Conservation (phyloP, 257 asterid species). For the Asclepias syriaca region DNA sequence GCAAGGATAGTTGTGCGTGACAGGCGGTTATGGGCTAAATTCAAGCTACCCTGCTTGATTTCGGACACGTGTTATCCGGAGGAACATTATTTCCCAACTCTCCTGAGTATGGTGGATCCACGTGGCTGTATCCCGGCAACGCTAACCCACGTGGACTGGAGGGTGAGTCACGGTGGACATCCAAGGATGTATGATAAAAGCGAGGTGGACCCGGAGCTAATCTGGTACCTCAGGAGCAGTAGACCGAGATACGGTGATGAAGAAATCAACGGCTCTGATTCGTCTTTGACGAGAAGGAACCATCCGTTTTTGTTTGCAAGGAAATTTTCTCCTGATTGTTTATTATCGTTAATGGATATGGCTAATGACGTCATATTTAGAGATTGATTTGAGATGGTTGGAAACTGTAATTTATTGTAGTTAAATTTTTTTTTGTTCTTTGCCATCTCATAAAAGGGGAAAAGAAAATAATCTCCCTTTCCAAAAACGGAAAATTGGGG, state of each 20-base stretch:
- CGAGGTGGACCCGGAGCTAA: conserved; percentile 51
- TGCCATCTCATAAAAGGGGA: background rate
- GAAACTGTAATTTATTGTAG: background rate
- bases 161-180: conserved; percentile 45
- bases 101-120: conserved; percentile 64
- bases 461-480: background rate
- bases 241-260: conserved; percentile 59
- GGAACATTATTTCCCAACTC: conserved; percentile 79
- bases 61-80: conserved; percentile 71
- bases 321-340: conserved; percentile 43
- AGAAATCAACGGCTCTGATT: conserved; percentile 28
- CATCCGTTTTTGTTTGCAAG: conserved; percentile 73
- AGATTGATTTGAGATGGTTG: conserved; percentile 24
- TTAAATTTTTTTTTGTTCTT: background rate
- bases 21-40: conserved; percentile 58
- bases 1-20: conserved; percentile 54
- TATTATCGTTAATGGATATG: conserved; percentile 33
- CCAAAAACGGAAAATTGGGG: background rate
- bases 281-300: conserved; percentile 22
- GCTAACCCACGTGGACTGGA: conserved; percentile 80
- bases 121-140: conserved; percentile 60
- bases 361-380: conserved; percentile 45
- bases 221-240: conserved; percentile 20
- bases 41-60: conserved; percentile 48
- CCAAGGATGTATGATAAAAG: conserved; percentile 42